Base-by-base conservation (phyloP, 1,284 basidiomycete species). In the Cryptococcus sp. region DNA sequence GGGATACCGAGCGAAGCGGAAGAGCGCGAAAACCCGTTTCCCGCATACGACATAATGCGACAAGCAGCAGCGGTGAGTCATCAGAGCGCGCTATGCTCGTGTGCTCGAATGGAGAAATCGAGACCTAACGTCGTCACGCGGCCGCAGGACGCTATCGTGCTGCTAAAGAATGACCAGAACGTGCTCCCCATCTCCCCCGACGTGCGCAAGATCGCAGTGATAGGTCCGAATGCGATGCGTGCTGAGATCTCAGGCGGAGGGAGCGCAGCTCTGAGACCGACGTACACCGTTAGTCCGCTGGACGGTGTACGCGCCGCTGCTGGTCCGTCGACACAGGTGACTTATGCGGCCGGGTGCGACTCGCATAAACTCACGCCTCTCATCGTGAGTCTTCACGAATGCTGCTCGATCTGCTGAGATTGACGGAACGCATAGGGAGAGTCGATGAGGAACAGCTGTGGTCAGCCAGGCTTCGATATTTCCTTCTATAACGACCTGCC, bases 191-290 rank as follows among this genome's bases (percentile, higher is more conserved):
- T 73, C 23, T 42, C 41, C 1, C 39, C 19, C 3, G 66, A 86
- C 58, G 86, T 84, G 76, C 87, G 86, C 73, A 54, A 47, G 39
- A 80, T 90, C 47, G 88, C 88, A 0, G 85, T 92, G 53, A 83
- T 91, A 35, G 90, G 90, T 4, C 85, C 85, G 0, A 91, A 90
- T 68, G 88, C 88, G 20, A 86, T 87, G 67, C 84, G 85, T 2
- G 71, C 82, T 20, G 83, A 87, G 7, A 80, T 87, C 10, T 87
- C 86, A 17, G 90, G 90, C 23, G 90, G 89, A 27, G 89, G 90
- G 2, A 87, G 86, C 17, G 89, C 89, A 0, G 82, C 86, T 2
- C 80, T 92, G 23, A 86, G 87, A 62, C 80, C 89, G 0, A 87
- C 86, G 7, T 91, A 87, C 76, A 87, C 87, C 61, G 75, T 88